Evolutionary conservation across 495 filamentous ascomycete genomes (phyloP).

Genomic region (Neurospora cerealis): DNA sequence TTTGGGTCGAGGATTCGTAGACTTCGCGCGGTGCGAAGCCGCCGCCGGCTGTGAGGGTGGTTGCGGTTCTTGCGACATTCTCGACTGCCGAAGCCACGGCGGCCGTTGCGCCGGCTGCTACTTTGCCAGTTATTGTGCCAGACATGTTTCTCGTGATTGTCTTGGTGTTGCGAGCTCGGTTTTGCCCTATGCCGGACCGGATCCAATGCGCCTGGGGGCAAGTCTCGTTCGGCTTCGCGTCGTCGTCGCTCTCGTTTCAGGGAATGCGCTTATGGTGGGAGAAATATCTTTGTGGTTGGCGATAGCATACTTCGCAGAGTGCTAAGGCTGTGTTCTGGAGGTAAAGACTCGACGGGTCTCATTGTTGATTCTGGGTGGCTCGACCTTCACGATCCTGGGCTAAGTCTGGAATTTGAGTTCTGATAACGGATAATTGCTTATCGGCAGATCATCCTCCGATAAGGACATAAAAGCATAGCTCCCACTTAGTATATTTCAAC

Average conservation of each 20-base stretch:
- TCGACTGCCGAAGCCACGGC: not conserved
- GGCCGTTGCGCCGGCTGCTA: not conserved
- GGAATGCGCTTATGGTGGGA: not conserved
- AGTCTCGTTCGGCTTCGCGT: not conserved
- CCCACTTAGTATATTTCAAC: not conserved
- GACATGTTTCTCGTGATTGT: not conserved
- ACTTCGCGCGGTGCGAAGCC: slow-evolving; percentile 61
- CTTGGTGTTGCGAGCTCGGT: not conserved
- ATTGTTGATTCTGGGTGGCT: not conserved
- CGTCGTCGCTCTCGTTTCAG: not conserved
- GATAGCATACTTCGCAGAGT: not conserved
- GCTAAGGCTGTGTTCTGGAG: not conserved
- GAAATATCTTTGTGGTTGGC: not conserved
- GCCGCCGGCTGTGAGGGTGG: slow-evolving; percentile 13
- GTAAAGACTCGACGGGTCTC: not conserved
- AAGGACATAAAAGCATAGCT: not conserved
- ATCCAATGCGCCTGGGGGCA: not conserved
- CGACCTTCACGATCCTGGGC: not conserved
- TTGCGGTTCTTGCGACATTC: slow-evolving; percentile 9
- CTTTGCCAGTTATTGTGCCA: slow-evolving; percentile 2
- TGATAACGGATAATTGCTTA: not conserved
- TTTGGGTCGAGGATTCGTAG: slow-evolving; percentile 53
- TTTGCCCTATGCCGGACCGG: not conserved
- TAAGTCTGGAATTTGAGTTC: not conserved
- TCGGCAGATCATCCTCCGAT: not conserved